Evolutionary conservation across 352 stramenopile species (phyloP).

Genomic region (Elongisporangium prolatum): DNA sequence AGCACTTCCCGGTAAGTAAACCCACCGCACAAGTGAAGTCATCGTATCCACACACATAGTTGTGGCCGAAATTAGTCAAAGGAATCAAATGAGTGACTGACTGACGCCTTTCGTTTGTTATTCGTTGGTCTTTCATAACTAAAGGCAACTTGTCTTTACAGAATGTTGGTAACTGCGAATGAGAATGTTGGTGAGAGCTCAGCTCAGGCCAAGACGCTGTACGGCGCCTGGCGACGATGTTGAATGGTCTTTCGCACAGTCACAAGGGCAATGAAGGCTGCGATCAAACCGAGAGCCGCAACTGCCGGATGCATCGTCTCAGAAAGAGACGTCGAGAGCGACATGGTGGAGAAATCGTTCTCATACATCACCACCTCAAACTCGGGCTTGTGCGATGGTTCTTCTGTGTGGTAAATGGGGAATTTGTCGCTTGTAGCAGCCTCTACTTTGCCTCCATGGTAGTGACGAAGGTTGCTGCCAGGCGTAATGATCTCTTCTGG

Average conservation of each 20-base stretch:
- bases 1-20: no score
- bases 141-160: neutral
- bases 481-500: constrained; percentile 24
- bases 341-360: neutral
- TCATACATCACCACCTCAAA: neutral
- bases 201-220: neutral
- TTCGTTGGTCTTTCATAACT: neutral
- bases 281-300: neutral
- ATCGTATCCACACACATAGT: no score
- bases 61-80: no score
- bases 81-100: no score
- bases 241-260: neutral
- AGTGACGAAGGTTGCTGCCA: neutral
- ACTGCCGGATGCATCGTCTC: neutral
- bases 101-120: neutral
- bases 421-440: neutral
- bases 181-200: neutral
- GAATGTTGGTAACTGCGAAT: neutral
- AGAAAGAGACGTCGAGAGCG: neutral
- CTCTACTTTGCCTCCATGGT: neutral
- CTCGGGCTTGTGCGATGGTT: neutral
- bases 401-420: neutral
- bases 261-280: neutral
- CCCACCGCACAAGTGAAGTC: no score
- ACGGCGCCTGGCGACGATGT: neutral